Evolutionary conservation across 495 filamentous ascomycete species (phyloP), one percentile per base, ranked within the genome.

Genomic region (Xylaria intraflava): DNA sequence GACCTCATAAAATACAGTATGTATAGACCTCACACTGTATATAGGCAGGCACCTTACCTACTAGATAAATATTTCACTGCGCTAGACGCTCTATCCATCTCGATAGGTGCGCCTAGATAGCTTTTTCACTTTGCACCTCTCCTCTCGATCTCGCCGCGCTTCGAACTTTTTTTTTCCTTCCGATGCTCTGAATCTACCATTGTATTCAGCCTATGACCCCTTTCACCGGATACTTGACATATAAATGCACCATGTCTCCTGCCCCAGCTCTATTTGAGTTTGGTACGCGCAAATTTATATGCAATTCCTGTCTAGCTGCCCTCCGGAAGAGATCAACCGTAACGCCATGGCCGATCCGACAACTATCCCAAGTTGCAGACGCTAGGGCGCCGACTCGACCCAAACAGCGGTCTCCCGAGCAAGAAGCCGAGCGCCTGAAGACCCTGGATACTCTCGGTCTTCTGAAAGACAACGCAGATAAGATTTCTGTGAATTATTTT

Each of bases 401-500:
- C 8, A 60, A 58, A 44, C 55, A 30, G 36, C 48, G 43, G 22
- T 49, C 64, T 7, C 56, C 41, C 31, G 54, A 60, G n/a, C 53
- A 62, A 36, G 59, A 66, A 24, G 41, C 30, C 16, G 63, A 66
- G 46, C 63, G 63, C 22, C 46, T 55, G 44, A 66, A 64, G 40
- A 57, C 59, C 6, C 24, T 66, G 12, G 46, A 60, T 19, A 10
- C 56, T 3, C 36, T 66, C 11, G 62, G 64, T 20, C 59, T 67
- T 3, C 6, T 36, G 6, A 60, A 49, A 43, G 49, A 57, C 6
- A 36, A 46, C 43, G 1, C 24, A 6, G 3, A 17, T 2, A 38
- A 45, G 10, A n/a, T 70, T 42, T 33, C 62, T 4, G 61, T 77
- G 26, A 69, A 67, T 10, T 77, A 69, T 52, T 77, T 66, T 39